These are phyloP conservation scores for Bipolaris victoriae DNA, from an alignment of 2,329 filamentous ascomycete genomes.

Conservation along the genomic window DNA sequence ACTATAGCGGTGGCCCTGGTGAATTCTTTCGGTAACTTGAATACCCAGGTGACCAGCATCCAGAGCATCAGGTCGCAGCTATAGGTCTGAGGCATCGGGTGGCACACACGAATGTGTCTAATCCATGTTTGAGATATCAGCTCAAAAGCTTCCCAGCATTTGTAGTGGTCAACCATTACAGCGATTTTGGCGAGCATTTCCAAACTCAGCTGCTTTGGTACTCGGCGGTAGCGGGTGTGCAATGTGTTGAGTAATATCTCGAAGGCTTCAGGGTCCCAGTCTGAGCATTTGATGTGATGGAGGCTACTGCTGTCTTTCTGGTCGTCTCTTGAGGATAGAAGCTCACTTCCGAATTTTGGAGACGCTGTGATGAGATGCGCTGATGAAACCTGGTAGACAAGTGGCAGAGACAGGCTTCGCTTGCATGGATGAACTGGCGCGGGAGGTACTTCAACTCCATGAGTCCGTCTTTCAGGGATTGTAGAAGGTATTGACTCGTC, in stretches of 20 bases:
- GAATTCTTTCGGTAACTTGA: conserved; percentile 21
- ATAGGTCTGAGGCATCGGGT: conserved; percentile 14
- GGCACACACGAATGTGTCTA: conserved; percentile 17
- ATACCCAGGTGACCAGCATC: conserved; percentile 32
- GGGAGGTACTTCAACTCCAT: neutral
- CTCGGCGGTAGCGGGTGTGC: conserved; percentile 51
- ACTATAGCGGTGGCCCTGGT: conserved; percentile 10
- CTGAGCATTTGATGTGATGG: conserved; percentile 6
- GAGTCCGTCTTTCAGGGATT: neutral
- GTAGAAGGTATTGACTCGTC: neutral
- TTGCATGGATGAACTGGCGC: neutral
- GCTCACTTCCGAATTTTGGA: conserved; percentile 5
- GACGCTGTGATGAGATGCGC: conserved; percentile 8
- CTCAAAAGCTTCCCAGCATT: conserved; percentile 53
- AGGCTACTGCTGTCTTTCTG: conserved; percentile 5
- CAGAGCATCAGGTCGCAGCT: conserved; percentile 31
- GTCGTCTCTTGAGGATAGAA: neutral
- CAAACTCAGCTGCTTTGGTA: conserved; percentile 49
- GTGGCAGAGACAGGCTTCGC: neutral
- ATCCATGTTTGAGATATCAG: conserved; percentile 54
- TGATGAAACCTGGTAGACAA: conserved; percentile 9
- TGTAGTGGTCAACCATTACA: conserved; percentile 52
- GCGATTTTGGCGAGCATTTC: conserved; percentile 56
- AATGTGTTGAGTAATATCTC: conserved; percentile 54
- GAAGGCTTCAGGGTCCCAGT: conserved; percentile 50